phyloP scores from a whole-genome alignment of 306 rosid species.

The Sindora glabra region DNA sequence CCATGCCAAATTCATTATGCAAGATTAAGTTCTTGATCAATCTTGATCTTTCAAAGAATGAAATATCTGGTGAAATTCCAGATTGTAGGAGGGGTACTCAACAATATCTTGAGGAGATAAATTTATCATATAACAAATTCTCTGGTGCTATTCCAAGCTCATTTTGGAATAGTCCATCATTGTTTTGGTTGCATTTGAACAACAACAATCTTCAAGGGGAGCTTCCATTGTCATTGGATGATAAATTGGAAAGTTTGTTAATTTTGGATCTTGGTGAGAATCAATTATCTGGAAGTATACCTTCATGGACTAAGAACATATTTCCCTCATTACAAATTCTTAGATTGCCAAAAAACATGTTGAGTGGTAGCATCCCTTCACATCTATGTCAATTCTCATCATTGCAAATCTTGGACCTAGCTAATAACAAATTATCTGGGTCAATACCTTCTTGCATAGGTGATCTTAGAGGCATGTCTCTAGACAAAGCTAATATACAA shows the following conservation, averaged over 20 bases:
- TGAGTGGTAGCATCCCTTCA: background rate
- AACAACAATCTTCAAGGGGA: background rate
- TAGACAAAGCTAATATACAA: background rate
- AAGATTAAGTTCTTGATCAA: background rate
- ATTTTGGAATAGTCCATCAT: background rate
- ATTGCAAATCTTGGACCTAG: constrained; percentile 12
- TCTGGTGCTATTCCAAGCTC: constrained; percentile 9
- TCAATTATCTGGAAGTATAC: constrained; percentile 13
- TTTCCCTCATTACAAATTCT: background rate
- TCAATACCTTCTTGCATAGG: constrained; percentile 12
- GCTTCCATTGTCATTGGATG: background rate
- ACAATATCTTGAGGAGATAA: background rate
- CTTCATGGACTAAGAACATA: constrained; percentile 11
- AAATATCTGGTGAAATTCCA: constrained; percentile 11
- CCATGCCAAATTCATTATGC: background rate
- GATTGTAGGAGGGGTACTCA: constrained; percentile 3
- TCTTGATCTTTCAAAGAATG: constrained; percentile 23
- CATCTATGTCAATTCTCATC: background rate
- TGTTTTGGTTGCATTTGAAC: constrained; percentile 5
- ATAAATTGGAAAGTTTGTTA: background rate
- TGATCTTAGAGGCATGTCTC: background rate
- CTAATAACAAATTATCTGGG: background rate
- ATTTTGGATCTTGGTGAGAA: constrained; percentile 23
- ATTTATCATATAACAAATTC: constrained; percentile 12
- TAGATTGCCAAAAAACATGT: background rate